phyloP scores from a whole-genome alignment of 805 yeast species.

The Candida alai region DNA sequence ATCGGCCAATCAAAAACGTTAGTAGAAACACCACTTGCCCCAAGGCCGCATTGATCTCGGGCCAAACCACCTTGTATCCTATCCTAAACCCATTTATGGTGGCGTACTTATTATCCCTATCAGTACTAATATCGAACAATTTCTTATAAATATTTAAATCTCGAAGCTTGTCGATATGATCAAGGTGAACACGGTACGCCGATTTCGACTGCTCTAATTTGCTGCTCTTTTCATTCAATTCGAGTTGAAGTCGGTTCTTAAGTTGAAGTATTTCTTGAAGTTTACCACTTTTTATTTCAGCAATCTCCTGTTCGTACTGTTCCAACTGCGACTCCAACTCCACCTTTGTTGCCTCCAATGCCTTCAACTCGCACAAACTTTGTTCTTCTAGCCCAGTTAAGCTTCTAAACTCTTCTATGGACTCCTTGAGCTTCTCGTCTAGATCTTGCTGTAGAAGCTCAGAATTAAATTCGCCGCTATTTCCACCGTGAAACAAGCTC shows the following conservation, averaged over 20 bases:
- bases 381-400: constrained; percentile 38
- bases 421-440: constrained; percentile 39
- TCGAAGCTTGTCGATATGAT: constrained; percentile 67
- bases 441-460: constrained; percentile 12
- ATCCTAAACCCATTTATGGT: constrained; percentile 81
- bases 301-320: constrained; percentile 37
- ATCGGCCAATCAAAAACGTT: constrained; percentile 56
- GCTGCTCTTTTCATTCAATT: constrained; percentile 45
- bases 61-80: constrained; percentile 82
- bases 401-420: constrained; percentile 43
- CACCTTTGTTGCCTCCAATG: constrained; percentile 39
- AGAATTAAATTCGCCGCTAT: constrained; percentile 5
- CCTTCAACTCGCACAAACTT: constrained; percentile 27
- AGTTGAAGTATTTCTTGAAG: constrained; percentile 44
- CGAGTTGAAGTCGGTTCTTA: constrained; percentile 55
- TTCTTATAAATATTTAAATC: constrained; percentile 79
- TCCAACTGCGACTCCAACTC: constrained; percentile 48
- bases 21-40: constrained; percentile 77
- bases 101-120: constrained; percentile 55
- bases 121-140: constrained; percentile 78
- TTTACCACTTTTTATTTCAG: constrained; percentile 33
- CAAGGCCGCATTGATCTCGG: constrained; percentile 86
- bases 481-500: constrained; percentile 1
- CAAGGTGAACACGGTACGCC: constrained; percentile 56
- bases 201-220: constrained; percentile 63